Base-by-base conservation (phyloP, 2,329 filamentous ascomycete species). In the Colletotrichum lindemuthianum region DNA sequence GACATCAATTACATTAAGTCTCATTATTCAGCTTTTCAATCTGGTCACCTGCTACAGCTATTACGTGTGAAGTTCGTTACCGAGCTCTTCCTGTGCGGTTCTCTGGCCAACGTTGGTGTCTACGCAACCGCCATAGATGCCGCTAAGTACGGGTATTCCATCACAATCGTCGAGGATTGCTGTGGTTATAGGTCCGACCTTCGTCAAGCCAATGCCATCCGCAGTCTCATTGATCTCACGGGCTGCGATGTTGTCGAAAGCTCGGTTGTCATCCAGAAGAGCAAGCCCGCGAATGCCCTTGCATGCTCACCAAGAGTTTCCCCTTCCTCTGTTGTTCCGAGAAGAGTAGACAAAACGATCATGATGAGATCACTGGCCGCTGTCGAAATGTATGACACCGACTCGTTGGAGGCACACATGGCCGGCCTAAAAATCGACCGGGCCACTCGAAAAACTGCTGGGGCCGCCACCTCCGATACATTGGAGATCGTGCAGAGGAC, bases 91-190 rank as follows among this genome's bases (percentile, higher is more conserved):
- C 86, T 98, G 32, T 96, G 92, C 72, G 96, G 96, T 24, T 90
- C 91, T 48, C 84, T 97, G 52, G 92, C 90, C 47, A 97, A 98
- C 72, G 82, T 96, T 40, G 94, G 93, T 37, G 89, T 98, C 50
- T 93, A 96, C 73, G 95, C 96, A 8, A 97, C 95, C 1, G 93
- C 93, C 4, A 84, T 97, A 67, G 96, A 97, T 73, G 96, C 95
- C 10, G 94, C 92, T 2, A 87, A 91, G 16, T 91, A 97, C 75
- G 96, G 94, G 5, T 89, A 97, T 72, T 84, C 88, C n/a, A 92
- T 97, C 72, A 96, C 91, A 6, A 81, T 98, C 11, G 81, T 98
- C 43, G 90, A 96, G 56, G 93, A 98, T 74, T 97, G 94, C 75
- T 88, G 97, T 59, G 94, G 93, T 10, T 97, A 90, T 72, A 88